These are phyloP conservation scores for Sphaerosporella brunnea DNA, from an alignment of 495 filamentous ascomycete species.

Conservation along the genomic window DNA sequence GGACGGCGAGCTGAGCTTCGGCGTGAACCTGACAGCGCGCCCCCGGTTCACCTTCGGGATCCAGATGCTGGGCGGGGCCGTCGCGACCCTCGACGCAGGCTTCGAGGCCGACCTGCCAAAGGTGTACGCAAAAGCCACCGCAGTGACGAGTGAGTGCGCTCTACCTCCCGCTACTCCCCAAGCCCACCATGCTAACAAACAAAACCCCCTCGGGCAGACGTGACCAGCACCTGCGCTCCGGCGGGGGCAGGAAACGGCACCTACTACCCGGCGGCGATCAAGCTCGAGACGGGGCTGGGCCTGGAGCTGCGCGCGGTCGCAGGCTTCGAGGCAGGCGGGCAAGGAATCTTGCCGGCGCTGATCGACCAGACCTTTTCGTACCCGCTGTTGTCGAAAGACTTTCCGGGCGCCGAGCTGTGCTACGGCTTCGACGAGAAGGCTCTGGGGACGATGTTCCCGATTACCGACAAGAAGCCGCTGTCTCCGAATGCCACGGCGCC, in stretches of 20 bases:
- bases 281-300: background rate
- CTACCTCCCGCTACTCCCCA: background rate
- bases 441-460: conserved; percentile 1
- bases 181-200: background rate
- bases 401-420: conserved; percentile 3
- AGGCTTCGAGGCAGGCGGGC: background rate
- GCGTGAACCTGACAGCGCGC: conserved; percentile 9
- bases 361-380: background rate
- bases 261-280: background rate
- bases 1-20: conserved; percentile 7
- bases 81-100: background rate
- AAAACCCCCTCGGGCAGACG: background rate
- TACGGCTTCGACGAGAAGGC: background rate
- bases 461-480: background rate
- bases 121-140: background rate
- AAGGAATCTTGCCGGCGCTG: conserved; percentile 4
- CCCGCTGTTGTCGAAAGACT: background rate
- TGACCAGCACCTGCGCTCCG: conserved; percentile 6
- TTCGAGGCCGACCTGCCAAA: background rate
- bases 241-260: background rate
- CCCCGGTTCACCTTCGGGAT: conserved; percentile 9
- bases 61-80: background rate
- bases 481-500: background rate
- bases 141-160: background rate
- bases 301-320: conserved; percentile 8